Evolutionary conservation across 495 filamentous ascomycete genomes (phyloP), one percentile per base, ranked within the genome.

Genomic region (Rostrohypoxylon terebratum): DNA sequence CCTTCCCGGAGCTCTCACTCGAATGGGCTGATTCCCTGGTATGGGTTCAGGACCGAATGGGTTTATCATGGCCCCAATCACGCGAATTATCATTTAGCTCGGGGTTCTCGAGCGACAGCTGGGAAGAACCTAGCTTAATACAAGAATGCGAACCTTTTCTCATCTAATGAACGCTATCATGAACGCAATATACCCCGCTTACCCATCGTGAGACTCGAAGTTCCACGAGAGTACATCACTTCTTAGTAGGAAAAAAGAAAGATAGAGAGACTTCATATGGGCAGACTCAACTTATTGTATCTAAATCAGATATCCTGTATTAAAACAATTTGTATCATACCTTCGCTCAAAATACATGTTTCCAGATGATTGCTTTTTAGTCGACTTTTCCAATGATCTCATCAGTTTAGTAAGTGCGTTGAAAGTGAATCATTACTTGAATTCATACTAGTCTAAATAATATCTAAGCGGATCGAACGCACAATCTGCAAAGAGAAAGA

Each of bases 21-120:
- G 71, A 69, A 62, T 73, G 71, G 71, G 45, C 53, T 6, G 65
- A 73, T 13, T 25, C 55, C 13, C 62, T 73, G 2, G 14, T 54
- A 5, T 73, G 66, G 65, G 45, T 48, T 14, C n/a, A 62, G 3
- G 33, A 38, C 21, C 60, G 44, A 9, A 21, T 69, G 13, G 48
- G 55, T 42, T 6, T 59, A 6, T 63, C 57, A 48, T 38, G 20
- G 14, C n/a, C 65, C 38, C 45, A 42, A 33, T 54, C 31, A 7
- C 57, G n/a, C 66, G 53, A 59, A 51, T 34, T 65, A n/a, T 60
- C 64, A 21, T 63, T 34, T 11, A 48, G n/a, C 28, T 20, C 59
- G 38, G 23, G 63, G 13, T n/a, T 23, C 21, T 38, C n/a, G 9
- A 33, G 34, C 18, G 48, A 42, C 20, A 5, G 62, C 8, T 62